Base-by-base conservation (phyloP, 805 yeast genomes). In the Grigorovia yakushimaensis region DNA sequence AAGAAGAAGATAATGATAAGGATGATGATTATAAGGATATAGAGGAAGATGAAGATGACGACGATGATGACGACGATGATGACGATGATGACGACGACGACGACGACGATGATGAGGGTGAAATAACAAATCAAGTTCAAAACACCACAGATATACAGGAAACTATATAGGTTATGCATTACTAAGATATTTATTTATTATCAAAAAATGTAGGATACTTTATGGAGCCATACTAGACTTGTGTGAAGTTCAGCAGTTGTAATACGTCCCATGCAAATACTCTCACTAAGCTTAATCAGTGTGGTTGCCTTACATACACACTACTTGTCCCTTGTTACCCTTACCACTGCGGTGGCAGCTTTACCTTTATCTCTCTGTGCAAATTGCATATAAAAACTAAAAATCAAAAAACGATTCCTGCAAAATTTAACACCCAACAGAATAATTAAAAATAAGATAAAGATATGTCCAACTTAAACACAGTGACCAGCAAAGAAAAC, bases 31-130 rank as follows among this genome's bases (percentile, higher is more conserved):
- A 56, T 18, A 64, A 60, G 15, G 65, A 57, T 10, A 64, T 46
- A 67, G 79, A 43, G 1, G 77, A 73, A 22, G 78, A 68, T 15
- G 77, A 70, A 1, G 78, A 73, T 18, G 77, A 72, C 5, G 78
- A 73, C 8, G 79, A 74, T 6, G 78, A 74, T 5, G 74, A 71
- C n/a, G 72, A 65, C 8, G 49, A 44, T 20, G 47, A 48, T 36
- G 47, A 44, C 20, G 45, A 41, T 9, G 49, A 47, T 33, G 42
- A 47, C 24, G 44, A 44, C 35, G 49, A 47, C 19, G 46, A 47
- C 22, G 46, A 47, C 5, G 43, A 39, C 7, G 46, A 47, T 3
- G 46, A 39, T 4, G 41, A 43, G 11, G 33, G 33, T 27, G 33
- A 27, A 7, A 15, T 27, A 33, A 33, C 27, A 24, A 42, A 36